Percentiles rank a stretch among this genome's conserved stretches.
Conservation (phyloP, 2,329 filamentous ascomycete genomes). For the Mycosphaerella arachidis region DNA sequence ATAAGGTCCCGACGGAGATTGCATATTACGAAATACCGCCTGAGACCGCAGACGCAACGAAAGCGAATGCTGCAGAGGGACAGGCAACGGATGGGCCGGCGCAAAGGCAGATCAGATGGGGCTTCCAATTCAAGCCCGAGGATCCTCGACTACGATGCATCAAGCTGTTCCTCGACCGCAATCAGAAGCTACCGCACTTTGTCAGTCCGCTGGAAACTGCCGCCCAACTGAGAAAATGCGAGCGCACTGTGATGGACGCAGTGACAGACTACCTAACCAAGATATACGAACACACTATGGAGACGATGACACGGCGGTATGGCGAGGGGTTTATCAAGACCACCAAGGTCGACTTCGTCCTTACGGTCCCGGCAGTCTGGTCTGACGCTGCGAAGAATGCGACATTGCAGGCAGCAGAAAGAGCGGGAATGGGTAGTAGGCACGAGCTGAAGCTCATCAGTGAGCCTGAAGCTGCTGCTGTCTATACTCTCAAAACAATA, state of each 20-base stretch:
- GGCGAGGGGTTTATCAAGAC: constrained; percentile 73
- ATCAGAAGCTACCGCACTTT: constrained; percentile 76
- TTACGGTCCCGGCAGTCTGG: constrained; percentile 81
- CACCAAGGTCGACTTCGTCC: constrained; percentile 71
- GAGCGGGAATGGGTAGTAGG: constrained; percentile 69
- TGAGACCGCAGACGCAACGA: constrained; percentile 8
- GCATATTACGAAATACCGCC: constrained; percentile 51
- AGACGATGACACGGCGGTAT: constrained; percentile 68
- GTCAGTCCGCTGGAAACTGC: constrained; percentile 73
- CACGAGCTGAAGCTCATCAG: constrained; percentile 73
- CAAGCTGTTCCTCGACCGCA: constrained; percentile 77
- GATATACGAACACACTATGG: constrained; percentile 73
- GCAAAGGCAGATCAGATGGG: constrained; percentile 59
- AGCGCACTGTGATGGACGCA: constrained; percentile 73
- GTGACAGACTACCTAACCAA: constrained; percentile 75
- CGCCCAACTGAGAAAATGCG: constrained; percentile 65
- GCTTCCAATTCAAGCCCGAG: constrained; percentile 76
- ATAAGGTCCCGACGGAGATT: constrained; percentile 80
- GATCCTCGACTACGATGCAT: constrained; percentile 73
- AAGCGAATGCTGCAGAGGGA: not conserved
- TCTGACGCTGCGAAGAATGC: constrained; percentile 81
- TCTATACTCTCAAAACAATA: constrained; percentile 75
- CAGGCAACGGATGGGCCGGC: constrained; percentile 24
- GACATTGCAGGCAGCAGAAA: constrained; percentile 70
- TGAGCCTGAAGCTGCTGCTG: constrained; percentile 74